Evolutionary conservation across 805 yeast genomes (phyloP), one percentile per base, ranked within the genome.

Genomic region (Saccharomyces jurei): DNA sequence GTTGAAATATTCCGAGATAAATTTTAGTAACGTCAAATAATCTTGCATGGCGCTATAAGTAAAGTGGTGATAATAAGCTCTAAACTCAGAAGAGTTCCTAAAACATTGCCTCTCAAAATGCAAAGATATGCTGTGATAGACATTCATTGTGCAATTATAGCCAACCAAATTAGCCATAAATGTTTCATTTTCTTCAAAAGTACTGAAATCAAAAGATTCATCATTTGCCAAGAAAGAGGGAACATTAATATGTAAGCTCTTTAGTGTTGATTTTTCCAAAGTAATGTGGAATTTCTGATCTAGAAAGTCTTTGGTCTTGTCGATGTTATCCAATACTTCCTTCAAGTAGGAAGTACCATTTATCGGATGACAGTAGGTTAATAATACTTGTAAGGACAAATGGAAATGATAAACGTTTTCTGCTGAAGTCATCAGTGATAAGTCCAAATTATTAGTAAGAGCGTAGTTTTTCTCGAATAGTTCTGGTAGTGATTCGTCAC

Each of bases 81-180:
- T 50, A 46, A 50, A 54, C 41, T 54, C 55, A 21, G 48, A 41
- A 21, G 56, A 47, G 9, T 28, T 48, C 4, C 13, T 48, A 11
- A 36, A 36, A 4, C 25, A 32, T 17, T 50, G 28, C 26, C 51
- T 55, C 51, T 63, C 66, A 49, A 63, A 63, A 54, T 60, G 46
- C 9, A 53, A 22, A 6, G 55, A 22, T 11, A 63, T 30, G n/a
- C 46, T 41, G 8, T 52, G 52, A 48, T 54, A 57, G 5, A 57
- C 46, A 31, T 50, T 53, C 55, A 62, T 49, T 6, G 61, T 36
- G 27, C 55, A 32, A 4, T 55, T 47, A 5, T 46, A 36, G 9
- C 62, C 64, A 4, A 58, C 44, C 1, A 63, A 21, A 51, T 62
- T 63, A 1, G 52, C 31, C 26, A 53, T 51, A 9, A 63, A 50